Base-by-base conservation (phyloP, 805 yeast genomes). In the Candida silvicultrix region DNA sequence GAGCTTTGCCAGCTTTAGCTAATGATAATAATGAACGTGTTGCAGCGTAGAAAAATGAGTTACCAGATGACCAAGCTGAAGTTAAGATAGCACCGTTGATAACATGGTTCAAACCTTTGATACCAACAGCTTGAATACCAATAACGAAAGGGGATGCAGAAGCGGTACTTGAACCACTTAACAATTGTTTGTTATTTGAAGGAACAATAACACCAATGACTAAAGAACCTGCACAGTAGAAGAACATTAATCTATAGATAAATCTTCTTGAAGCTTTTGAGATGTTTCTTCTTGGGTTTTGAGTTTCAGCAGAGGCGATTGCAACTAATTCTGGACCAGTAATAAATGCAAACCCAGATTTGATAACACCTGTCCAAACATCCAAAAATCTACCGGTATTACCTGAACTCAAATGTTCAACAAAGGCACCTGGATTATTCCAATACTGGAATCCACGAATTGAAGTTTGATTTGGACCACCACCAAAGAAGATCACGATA, bases 21-120 rank as follows among this genome's bases (percentile, higher is more conserved):
- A 87, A 70, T 39, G 85, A 82, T 62, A 83, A 84, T 29, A 83
- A 68, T 38, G 83, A 79, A 73, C 96, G 77, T 20, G 92, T 77
- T 23, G 85, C 84, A 56, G 84, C 83, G 64, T 84, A 85, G 60
- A 86, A 73, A 67, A 83, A 89, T 2, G 90, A 83, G 67, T 85
- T 87, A 36, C 85, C 83, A 38, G 95, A 92, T 9, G 94, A 85
- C 63, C 86, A 77, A 42, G 88, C 90, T 51, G 88, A 84, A 32
- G 87, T 67, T 59, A 89, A 66, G 53, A 89, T 83, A 63, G 85
- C 80, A 5, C 85, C 92, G 62, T 89, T 89, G 59, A 89, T 71
- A 45, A 89, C 75, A 55, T 83, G 85, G 40, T 89, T 88, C 51
- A 88, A 69, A 0, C 79, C 92, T 19, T 64, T 57, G 51, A 87